Evolutionary conservation across 345 rosid species (phyloP), one percentile per base, ranked within the genome.

Genomic region (Mercurialis annua): DNA sequence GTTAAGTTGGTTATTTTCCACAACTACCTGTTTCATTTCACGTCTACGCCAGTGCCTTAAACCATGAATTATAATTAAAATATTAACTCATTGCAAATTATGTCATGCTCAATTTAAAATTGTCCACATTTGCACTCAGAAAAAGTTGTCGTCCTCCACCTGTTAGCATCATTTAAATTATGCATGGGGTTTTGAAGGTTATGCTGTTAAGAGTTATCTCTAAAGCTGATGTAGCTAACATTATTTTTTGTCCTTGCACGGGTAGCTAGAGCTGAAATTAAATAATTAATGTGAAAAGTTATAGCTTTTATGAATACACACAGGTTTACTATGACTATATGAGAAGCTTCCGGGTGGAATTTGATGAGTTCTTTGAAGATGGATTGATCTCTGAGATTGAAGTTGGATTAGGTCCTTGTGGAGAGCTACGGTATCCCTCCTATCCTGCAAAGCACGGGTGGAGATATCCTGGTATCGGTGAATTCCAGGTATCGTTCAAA

Each of bases 391-490:
- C 92, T 40, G 77, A 85, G 92, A 76, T 94, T 82, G 93, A 84
- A 72, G 80, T 94, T 75, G 99, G 99, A 76, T 78, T 91, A 70
- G 99, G 99, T 77, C 92, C 98, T 21, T 91, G 98, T 64, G 99
- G 99, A 71, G 98, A 91, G 81, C 80, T 94, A 60, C 80, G 96
- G 21, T 91, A 89, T 70, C 99, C 99, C 56, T 91, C 99, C 42
- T 89, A 81, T 78, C 96, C 98, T 48, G 92, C 88, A 61, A 89
- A 94, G 85, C 92, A 91, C 72, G 99, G 97, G 47, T 94, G 99
- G 99, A 85, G 87, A 71, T 91, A 87, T 80, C 99, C 99, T 64
- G 99, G 99, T 42, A 83, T 91, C 72, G 99, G 99, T 73, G 95
- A 90, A 86, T 91, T 94, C 71, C 97, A 91, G 97, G 99, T 92